Percentiles rank a stretch among this genome's conserved stretches.
Evolutionary conservation across 129 eudicot species (phyloP).

Genomic region (Escallonia herrerae): DNA sequence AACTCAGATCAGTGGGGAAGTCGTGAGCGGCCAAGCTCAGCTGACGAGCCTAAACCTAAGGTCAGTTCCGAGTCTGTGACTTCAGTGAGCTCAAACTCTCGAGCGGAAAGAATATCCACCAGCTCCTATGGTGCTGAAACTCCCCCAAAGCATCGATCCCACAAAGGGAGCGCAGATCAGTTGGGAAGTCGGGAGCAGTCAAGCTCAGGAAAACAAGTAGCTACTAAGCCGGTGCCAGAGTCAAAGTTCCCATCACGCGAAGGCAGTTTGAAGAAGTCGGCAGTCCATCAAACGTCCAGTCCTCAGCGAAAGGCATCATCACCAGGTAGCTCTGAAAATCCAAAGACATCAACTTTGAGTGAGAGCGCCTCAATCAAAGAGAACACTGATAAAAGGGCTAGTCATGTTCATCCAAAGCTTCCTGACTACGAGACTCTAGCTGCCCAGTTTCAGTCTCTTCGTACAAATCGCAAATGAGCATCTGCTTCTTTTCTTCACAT

Average conservation of each 20-base stretch:
- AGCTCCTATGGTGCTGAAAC: too few species aligned
- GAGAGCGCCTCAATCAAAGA: conserved; percentile 22
- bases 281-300: conserved; percentile 16
- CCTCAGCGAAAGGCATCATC: conserved; percentile 18
- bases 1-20: too few species aligned
- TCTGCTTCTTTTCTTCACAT: neutral
- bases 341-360: conserved; percentile 13
- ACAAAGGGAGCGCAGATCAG: neutral
- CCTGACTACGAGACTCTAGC: conserved; percentile 65
- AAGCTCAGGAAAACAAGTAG: conserved; percentile 9
- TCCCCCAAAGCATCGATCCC: too few species aligned
- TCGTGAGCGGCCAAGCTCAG: too few species aligned
- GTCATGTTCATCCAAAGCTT: conserved; percentile 94
- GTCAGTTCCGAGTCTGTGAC: too few species aligned
- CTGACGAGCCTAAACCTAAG: too few species aligned
- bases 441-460: conserved; percentile 51
- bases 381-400: conserved; percentile 41
- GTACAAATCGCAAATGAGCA: conserved; percentile 35
- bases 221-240: conserved; percentile 5
- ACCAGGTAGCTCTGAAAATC: conserved; percentile 15
- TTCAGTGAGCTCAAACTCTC: too few species aligned
- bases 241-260: conserved; percentile 10
- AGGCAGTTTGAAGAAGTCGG: conserved; percentile 5
- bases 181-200: conserved; percentile 8
- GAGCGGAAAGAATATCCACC: too few species aligned